These are phyloP conservation scores for Fimicolochytrium jonesii DNA, from an alignment of 192 early-diverging fungal genomes.

Conservation along the genomic window DNA sequence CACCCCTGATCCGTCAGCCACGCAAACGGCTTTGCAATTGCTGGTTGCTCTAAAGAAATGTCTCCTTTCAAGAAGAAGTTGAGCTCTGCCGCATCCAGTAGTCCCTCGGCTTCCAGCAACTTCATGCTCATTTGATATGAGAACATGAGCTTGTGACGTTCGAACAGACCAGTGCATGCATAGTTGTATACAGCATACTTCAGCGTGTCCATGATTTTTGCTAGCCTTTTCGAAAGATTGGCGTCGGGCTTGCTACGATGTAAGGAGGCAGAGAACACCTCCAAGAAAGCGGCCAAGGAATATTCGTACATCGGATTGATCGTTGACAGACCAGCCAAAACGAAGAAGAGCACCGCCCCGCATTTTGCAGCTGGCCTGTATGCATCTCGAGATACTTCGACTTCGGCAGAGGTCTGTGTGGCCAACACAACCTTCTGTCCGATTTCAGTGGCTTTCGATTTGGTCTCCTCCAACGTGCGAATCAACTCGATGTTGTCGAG, in stretches of 20 bases:
- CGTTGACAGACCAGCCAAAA: slow-evolving; percentile 53
- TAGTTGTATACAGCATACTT: slow-evolving; percentile 65
- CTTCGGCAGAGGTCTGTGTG: slow-evolving; percentile 58
- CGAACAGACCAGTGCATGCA: slow-evolving; percentile 57
- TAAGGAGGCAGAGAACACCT: slow-evolving; percentile 50
- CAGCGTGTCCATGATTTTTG: slow-evolving; percentile 55
- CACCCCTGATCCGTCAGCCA: slow-evolving; percentile 59
- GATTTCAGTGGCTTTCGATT: slow-evolving; percentile 60
- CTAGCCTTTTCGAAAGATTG: slow-evolving; percentile 46
- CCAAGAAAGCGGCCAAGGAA: slow-evolving; percentile 51
- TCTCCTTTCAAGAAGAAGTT: slow-evolving; percentile 64
- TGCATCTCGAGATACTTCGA: slow-evolving; percentile 54
- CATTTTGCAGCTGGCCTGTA: slow-evolving; percentile 56
- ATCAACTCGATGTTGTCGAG: slow-evolving; percentile 61
- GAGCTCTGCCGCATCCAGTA: slow-evolving; percentile 48
- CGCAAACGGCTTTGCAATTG: slow-evolving; percentile 45
- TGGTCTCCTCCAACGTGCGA: slow-evolving; percentile 57
- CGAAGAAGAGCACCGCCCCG: slow-evolving; percentile 61
- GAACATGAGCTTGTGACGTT: slow-evolving; percentile 63
- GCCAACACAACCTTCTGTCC: slow-evolving; percentile 55
- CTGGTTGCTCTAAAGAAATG: slow-evolving; percentile 51
- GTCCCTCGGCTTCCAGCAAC: slow-evolving; percentile 52
- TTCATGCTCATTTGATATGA: slow-evolving; percentile 64
- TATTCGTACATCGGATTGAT: slow-evolving; percentile 67
- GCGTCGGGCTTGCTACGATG: slow-evolving; percentile 55